Conservation (phyloP, 441 rosid species). For the Populus trichocarpa region DNA sequence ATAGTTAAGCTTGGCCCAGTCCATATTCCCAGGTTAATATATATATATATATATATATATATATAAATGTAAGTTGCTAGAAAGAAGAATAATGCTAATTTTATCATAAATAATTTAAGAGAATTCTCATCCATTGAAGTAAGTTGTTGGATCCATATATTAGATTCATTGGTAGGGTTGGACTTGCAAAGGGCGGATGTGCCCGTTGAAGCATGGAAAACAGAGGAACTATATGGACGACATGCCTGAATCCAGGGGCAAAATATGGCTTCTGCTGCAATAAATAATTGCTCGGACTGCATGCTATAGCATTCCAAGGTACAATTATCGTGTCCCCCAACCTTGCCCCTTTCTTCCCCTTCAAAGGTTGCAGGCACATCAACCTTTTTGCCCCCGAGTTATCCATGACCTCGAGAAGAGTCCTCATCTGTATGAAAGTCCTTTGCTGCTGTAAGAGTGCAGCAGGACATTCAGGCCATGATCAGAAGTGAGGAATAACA, state of each 20-base stretch:
- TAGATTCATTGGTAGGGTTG: neutral
- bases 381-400: constrained; percentile 89
- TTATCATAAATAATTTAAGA: neutral
- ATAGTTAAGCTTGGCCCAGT: too few species aligned
- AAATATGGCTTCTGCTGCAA: too few species aligned
- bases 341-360: constrained; percentile 61
- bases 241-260: too few species aligned
- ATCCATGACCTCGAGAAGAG: constrained; percentile 84
- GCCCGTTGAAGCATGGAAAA: too few species aligned
- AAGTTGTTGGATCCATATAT: neutral
- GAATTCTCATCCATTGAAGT: neutral
- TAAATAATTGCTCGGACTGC: too few species aligned
- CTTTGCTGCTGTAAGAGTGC: constrained; percentile 48
- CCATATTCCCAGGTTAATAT: neutral
- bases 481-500: neutral
- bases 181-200: too few species aligned
- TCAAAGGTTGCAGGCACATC: constrained; percentile 82
- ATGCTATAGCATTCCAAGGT: constrained; percentile 27
- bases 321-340: constrained; percentile 82
- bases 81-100: neutral
- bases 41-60: too few species aligned
- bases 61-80: neutral
- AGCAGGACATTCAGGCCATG: neutral
- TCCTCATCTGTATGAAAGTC: too few species aligned
- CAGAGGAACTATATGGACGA: too few species aligned